Percentiles rank a stretch among this genome's conserved stretches.
These are phyloP conservation scores for Colletotrichum brevisporum DNA, from an alignment of 2,329 filamentous ascomycete species.

Conservation along the genomic window DNA sequence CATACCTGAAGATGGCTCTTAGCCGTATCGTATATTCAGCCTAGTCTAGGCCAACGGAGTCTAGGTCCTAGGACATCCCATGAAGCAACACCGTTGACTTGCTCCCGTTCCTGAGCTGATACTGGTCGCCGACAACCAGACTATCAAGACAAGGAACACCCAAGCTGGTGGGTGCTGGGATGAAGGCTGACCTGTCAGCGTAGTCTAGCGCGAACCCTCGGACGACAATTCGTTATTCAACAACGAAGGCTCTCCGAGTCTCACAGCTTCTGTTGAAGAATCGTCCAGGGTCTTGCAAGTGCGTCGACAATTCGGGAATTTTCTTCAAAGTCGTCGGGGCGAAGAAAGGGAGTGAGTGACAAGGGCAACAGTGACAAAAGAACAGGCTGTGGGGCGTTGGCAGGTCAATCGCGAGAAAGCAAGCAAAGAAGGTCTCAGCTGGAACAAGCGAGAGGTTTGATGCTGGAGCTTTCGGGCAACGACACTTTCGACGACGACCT, in stretches of 20 bases:
- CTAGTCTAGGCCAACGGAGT: constrained; percentile 5
- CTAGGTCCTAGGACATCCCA: neutral
- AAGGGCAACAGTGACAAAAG: constrained; percentile 23
- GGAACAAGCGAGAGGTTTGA: neutral
- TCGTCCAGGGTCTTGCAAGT: neutral
- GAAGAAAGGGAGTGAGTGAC: constrained; percentile 15
- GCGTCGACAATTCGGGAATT: constrained; percentile 16
- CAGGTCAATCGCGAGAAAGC: constrained; percentile 6
- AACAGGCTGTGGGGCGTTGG: constrained; percentile 22
- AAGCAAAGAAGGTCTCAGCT: neutral
- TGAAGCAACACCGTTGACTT: neutral
- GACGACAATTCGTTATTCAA: neutral
- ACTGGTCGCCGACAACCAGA: neutral
- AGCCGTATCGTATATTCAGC: neutral
- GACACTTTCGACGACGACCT: neutral
- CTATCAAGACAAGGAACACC: constrained; percentile 25
- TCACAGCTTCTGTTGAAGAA: neutral
- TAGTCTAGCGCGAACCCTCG: neutral
- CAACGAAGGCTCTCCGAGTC: neutral
- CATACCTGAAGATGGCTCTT: constrained; percentile 7
- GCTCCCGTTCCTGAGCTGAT: neutral
- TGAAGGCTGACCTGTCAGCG: constrained; percentile 26
- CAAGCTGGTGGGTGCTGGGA: constrained; percentile 25
- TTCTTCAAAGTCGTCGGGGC: constrained; percentile 12
- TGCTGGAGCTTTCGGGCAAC: neutral